A percentile compares a stretch with the other conserved stretches of the same genome.
These are phyloP conservation scores for Ceratocystis lukuohia DNA, from an alignment of 2,329 filamentous ascomycete species.

Conservation along the genomic window DNA sequence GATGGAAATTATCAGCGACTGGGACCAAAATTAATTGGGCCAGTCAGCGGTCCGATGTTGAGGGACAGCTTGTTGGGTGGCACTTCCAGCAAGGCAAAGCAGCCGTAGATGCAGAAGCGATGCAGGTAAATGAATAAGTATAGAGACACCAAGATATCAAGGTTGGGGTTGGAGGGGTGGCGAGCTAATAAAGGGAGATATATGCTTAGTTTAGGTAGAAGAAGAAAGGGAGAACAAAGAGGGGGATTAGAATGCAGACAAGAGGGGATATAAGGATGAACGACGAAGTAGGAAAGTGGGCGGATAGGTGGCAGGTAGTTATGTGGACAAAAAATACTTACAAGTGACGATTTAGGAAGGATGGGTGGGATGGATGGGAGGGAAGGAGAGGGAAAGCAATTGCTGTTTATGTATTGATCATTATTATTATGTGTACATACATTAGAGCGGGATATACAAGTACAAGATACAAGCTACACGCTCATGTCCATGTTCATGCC, in stretches of 20 bases:
- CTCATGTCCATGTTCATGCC: not conserved
- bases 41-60: not conserved
- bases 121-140: conserved; percentile 4
- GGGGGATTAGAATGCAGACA: not conserved
- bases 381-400: not conserved
- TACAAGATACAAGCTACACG: not conserved
- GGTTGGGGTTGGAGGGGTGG: not conserved
- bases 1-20: not conserved
- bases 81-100: not conserved
- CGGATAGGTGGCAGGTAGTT: conserved; percentile 5
- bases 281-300: not conserved
- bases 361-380: not conserved
- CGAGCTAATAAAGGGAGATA: not conserved
- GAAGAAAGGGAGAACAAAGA: not conserved
- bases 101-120: not conserved
- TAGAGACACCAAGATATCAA: not conserved
- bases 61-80: conserved; percentile 4
- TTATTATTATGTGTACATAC: not conserved
- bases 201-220: not conserved
- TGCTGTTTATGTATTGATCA: not conserved
- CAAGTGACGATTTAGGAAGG: conserved; percentile 5
- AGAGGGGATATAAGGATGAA: conserved; percentile 4
- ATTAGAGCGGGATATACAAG: not conserved
- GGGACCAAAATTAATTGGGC: not conserved
- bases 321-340: not conserved